Conservation (phyloP, 495 filamentous ascomycete species). For the Neurospora pannonica region DNA sequence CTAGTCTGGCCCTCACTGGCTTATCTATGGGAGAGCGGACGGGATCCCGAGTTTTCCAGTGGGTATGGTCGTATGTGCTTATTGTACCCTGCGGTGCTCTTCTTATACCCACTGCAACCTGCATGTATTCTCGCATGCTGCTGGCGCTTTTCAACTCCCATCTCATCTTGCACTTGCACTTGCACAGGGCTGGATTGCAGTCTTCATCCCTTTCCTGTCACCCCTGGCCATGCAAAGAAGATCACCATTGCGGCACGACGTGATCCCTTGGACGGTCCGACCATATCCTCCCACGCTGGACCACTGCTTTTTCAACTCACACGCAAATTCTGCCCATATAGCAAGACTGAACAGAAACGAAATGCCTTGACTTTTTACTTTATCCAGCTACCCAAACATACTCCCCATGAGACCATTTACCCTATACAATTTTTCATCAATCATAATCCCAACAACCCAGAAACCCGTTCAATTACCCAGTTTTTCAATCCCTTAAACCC, state of each 20-base stretch:
- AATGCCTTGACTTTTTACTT: neutral
- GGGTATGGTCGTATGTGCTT: neutral
- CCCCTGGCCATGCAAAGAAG: neutral
- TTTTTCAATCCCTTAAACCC: neutral
- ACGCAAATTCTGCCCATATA: neutral
- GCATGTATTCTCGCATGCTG: neutral
- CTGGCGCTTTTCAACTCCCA: neutral
- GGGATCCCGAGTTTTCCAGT: constrained; percentile 37
- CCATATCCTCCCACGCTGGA: neutral
- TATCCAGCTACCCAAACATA: neutral
- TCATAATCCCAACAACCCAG: neutral
- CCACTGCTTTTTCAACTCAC: neutral
- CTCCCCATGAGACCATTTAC: neutral
- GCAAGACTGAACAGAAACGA: neutral
- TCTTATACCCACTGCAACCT: neutral
- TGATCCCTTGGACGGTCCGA: neutral
- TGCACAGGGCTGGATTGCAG: neutral
- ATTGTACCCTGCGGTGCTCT: neutral
- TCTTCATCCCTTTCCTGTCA: neutral
- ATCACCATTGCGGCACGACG: neutral
- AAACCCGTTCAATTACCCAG: neutral
- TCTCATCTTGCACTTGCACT: neutral
- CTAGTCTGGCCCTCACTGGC: constrained; percentile 24
- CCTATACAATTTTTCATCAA: neutral
- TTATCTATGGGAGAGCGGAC: constrained; percentile 44